Evolutionary conservation across 2,329 filamentous ascomycete genomes (phyloP).

Genomic region (Cladophialophora immunda): DNA sequence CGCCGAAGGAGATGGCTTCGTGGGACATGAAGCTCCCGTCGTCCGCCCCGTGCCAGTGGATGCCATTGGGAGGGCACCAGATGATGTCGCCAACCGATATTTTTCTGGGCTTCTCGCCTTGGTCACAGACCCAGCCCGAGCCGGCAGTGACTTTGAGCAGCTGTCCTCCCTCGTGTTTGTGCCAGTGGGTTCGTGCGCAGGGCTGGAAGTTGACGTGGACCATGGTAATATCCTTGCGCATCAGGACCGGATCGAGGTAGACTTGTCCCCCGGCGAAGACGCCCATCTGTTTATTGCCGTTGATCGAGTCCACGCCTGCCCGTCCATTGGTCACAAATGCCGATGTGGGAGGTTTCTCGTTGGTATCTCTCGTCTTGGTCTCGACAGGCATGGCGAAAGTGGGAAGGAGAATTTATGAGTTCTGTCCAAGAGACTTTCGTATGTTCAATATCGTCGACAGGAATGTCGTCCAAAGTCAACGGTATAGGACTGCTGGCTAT

Average conservation of each 20-base stretch:
- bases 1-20: constrained; percentile 48
- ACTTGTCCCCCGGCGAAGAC: constrained; percentile 45
- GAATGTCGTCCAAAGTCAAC: background rate
- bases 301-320: background rate
- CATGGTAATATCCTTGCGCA: constrained; percentile 44
- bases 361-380: background rate
- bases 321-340: background rate
- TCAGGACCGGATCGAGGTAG: constrained; percentile 42
- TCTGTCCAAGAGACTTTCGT: background rate
- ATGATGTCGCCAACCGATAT: constrained; percentile 53
- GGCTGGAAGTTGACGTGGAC: constrained; percentile 54
- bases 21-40: constrained; percentile 53
- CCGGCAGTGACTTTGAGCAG: constrained; percentile 52
- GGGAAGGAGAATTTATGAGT: background rate
- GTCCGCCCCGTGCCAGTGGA: constrained; percentile 57
- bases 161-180: constrained; percentile 55
- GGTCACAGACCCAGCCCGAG: constrained; percentile 54
- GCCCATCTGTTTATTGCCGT: constrained; percentile 9
- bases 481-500: background rate
- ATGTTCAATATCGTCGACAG: background rate
- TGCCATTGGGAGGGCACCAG: constrained; percentile 51
- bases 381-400: background rate
- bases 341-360: background rate
- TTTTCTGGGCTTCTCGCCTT: constrained; percentile 47
- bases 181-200: constrained; percentile 56